phyloP scores from a whole-genome alignment of 108 stramenopile genomes.

The Stephanodiscus minutulus region DNA sequence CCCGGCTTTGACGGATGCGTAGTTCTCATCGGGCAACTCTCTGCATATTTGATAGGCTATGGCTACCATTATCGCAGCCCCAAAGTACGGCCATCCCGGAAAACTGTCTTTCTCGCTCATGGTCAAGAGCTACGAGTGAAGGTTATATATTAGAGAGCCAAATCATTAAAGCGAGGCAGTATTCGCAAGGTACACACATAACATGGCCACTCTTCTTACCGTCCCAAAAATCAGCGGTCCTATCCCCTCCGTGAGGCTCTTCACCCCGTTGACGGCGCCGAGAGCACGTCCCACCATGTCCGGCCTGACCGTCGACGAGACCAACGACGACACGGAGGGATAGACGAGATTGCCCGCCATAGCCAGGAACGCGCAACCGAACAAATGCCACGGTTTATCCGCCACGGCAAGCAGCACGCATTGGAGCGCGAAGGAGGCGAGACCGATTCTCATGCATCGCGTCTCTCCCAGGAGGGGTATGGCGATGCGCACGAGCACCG shows the following conservation, averaged over 20 bases:
- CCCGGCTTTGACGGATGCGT: not conserved
- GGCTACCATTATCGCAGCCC: conserved; percentile 59
- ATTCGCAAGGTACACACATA: not conserved
- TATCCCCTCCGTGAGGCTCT: conserved; percentile 92
- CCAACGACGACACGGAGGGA: conserved; percentile 85
- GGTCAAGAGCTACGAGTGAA: conserved; percentile 51
- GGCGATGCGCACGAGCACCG: conserved; percentile 83
- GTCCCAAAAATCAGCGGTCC: conserved; percentile 83
- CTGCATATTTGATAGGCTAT: conserved; percentile 53
- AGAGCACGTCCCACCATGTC: conserved; percentile 89
- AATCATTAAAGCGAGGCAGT: not conserved
- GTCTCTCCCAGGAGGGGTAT: conserved; percentile 88
- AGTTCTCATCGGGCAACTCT: conserved; percentile 45
- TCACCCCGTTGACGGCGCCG: conserved; percentile 95
- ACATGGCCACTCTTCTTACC: conserved; percentile 22
- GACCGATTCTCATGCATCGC: conserved; percentile 75
- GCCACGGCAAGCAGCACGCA: conserved; percentile 90
- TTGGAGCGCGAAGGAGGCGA: conserved; percentile 87
- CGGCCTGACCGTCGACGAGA: conserved; percentile 82
- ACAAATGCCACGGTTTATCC: conserved; percentile 67
- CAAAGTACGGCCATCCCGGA: conserved; percentile 65
- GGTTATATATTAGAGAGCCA: not conserved
- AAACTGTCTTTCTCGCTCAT: conserved; percentile 66
- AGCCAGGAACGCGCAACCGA: conserved; percentile 81
- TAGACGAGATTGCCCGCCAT: conserved; percentile 93